Base-by-base conservation (phyloP, 495 filamentous ascomycete genomes). In the Xylaria palmicola region DNA sequence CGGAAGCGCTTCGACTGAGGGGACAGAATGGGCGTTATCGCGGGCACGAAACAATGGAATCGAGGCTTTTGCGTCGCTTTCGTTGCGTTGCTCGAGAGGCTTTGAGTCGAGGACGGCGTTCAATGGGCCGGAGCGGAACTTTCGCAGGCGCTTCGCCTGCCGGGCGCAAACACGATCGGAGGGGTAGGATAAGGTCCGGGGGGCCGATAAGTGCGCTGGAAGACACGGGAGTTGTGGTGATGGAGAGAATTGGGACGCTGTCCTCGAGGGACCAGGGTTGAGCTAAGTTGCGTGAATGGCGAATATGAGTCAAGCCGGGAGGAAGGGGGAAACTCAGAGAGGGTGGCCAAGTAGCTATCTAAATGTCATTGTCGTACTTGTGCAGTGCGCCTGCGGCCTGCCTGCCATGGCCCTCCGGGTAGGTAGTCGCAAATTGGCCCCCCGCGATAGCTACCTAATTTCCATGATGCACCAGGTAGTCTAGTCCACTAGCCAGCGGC, bases 1-100 rank as follows among this genome's bases (percentile, higher is more conserved):
- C 63, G 63, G 68, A 76, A 77, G 75, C 70, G 75, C 70, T 65
- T 66, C 47, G 69, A 65, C 65, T 36, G 29, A 36, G 24, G 13
- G 15, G 8, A 32, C 26, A 34, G 50, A 5, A 50, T 26, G 27
- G 48, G 45, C 24, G 49, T 24, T 43, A 44, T 41, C 47, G 24
- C 36, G 13, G 17, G 37, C 12, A 19, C 9, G 3, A 4, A 20
- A 27, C 15, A 34, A 22, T 15, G 20, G n/a, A 29, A 29, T 40
- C 34, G 22, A 29, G 22, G 22, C 2, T 13, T 22, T 12, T 1
- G 36, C n/a, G 17, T 9, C 0, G 51, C 3, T 54, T 30, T 54
- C 24, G 51, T 40, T n/a, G n/a, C n/a, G n/a, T 9, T 40, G 24
- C 20, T 54, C 50, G 34, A 34, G 51, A 10, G 15, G 4, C 1